Conservation (phyloP, 177 flowering plant genomes). For the Telopea speciosissima region DNA sequence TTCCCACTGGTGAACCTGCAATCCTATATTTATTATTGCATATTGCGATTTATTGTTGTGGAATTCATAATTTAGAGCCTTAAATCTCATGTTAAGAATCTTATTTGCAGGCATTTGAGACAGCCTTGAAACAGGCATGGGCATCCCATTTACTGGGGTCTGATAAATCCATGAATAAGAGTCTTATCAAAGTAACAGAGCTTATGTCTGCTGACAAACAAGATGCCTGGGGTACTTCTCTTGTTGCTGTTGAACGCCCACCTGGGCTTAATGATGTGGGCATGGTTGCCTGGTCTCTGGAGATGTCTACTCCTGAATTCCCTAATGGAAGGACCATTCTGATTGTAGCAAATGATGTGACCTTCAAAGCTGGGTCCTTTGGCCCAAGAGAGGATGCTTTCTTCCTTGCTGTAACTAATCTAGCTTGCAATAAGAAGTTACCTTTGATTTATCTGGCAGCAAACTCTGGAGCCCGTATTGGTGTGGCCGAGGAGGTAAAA, state of each 20-base stretch:
- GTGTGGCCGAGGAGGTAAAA: conserved; percentile 97
- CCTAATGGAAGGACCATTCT: conserved; percentile 78
- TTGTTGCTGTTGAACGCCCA: conserved; percentile 58
- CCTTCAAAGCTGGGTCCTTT: conserved; percentile 95
- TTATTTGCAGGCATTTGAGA: conserved; percentile 81
- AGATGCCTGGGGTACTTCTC: conserved; percentile 79
- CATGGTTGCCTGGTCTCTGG: conserved; percentile 96
- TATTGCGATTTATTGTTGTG: background rate
- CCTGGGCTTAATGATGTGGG: conserved; percentile 90
- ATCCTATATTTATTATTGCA: background rate
- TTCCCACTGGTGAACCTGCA: conserved; percentile 70
- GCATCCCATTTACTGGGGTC: conserved; percentile 34
- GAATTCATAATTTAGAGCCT: conserved; percentile 1
- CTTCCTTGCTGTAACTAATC: conserved; percentile 80
- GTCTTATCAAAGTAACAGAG: conserved; percentile 60
- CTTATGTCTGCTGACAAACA: conserved; percentile 62
- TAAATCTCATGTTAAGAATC: background rate
- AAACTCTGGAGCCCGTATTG: conserved; percentile 98
- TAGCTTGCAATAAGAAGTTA: conserved; percentile 79
- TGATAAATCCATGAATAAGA: conserved; percentile 41
- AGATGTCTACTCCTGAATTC: conserved; percentile 92
- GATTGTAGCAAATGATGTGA: conserved; percentile 85
- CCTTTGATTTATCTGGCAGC: conserved; percentile 97
- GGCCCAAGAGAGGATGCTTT: conserved; percentile 98
- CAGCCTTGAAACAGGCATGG: conserved; percentile 72